phyloP scores from a whole-genome alignment of 306 rosid species.

The Vicia sativa region DNA sequence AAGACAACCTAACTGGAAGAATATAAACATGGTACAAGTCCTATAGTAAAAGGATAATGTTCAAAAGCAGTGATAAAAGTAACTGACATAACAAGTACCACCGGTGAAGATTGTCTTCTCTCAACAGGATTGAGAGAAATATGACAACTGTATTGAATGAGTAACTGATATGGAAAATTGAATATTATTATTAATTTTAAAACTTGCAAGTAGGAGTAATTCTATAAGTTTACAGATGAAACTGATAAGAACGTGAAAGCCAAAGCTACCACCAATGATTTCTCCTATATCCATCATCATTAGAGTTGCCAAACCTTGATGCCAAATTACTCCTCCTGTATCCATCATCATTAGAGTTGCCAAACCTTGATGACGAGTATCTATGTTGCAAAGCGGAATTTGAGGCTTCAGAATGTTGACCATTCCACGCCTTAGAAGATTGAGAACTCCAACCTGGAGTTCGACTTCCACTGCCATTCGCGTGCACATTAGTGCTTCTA shows the following conservation, averaged over 20 bases:
- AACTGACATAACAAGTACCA: neutral
- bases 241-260: neutral
- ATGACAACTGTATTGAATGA: neutral
- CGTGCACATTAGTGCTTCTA: conserved; percentile 34
- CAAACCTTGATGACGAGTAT: conserved; percentile 63
- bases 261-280: conserved; percentile 56
- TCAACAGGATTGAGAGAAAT: neutral
- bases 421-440: conserved; percentile 39
- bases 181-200: neutral
- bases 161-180: neutral
- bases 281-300: conserved; percentile 43
- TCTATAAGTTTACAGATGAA: conserved; percentile 10
- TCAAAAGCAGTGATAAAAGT: neutral
- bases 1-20: neutral
- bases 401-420: conserved; percentile 45
- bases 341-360: conserved; percentile 45
- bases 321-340: conserved; percentile 44
- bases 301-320: conserved; percentile 58
- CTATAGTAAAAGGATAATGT: neutral
- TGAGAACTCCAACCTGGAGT: conserved; percentile 39
- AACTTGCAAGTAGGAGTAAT: neutral
- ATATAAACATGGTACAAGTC: neutral
- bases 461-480: conserved; percentile 43
- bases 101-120: neutral
- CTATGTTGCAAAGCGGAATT: conserved; percentile 43